Base-by-base conservation (phyloP, 2,329 filamentous ascomycete genomes). In the Fusarium miscanthi region DNA sequence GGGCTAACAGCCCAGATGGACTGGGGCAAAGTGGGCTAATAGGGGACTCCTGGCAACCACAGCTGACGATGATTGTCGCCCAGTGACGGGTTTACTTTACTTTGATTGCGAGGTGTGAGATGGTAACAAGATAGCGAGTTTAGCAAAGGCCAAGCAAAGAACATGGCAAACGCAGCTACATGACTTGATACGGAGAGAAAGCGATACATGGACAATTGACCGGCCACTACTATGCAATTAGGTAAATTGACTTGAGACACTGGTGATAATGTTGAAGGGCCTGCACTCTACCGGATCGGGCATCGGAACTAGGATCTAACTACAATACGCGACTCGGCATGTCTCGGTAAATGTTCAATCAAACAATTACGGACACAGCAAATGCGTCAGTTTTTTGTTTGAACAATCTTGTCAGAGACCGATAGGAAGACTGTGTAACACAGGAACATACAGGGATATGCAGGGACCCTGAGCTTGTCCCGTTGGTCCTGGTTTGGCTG, bases 391-490 rank as follows among this genome's bases (percentile, higher is more conserved):
- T 42, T 53, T 60, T 25, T 30, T 25, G 33, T n/a, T 41, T 31
- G 33, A 35, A 16, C 30, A 57, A 38, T 25, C n/a, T 33, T 43
- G 49, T 19, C n/a, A 33, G 23, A 38, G 59, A 25, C 31, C 25
- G 37, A 43, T 63, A 59, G 40, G 58, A 69, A 48, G 64, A 51
- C 31, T 58, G 17, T 30, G 30, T 49, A 45, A 43, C 25, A 38
- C 12, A 45, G 27, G 17, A 49, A 38, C 31, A 38, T 69, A 69
- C 64, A 69, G 51, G 64, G 66, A 52, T 69, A 46, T 31, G 41
- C 21, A 45, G 58, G 58, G 45, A 69, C 66, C 64, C 64, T 69
- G 66, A 69, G 49, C 58, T 52, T 61, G 43, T 40, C 57, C 64
- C 61, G 68, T 68, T 59, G 45, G 43, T 33, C 54, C 59, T 35